Evolutionary conservation across 805 yeast species (phyloP).

Genomic region (Ogataea corticis): DNA sequence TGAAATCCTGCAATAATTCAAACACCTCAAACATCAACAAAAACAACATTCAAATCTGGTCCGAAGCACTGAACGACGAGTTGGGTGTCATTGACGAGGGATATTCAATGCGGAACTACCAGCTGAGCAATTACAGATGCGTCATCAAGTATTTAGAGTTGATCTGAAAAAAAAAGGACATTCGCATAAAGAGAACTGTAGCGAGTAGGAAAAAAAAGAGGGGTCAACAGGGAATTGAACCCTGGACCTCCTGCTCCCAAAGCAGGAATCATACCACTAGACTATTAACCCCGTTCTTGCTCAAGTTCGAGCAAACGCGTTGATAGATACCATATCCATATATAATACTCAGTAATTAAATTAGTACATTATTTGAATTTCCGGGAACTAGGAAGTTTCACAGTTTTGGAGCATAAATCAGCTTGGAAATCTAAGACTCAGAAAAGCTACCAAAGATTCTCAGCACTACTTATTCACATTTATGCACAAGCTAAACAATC

Average conservation of each 20-base stretch:
- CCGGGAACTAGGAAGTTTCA: too few relatives aligned
- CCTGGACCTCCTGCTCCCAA: conserved; percentile 60
- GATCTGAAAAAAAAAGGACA: conserved; percentile 7
- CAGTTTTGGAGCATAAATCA: too few relatives aligned
- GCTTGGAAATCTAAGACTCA: too few relatives aligned
- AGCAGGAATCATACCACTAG: conserved; percentile 61
- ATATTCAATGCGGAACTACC: conserved; percentile 31
- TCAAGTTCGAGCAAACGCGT: too few relatives aligned
- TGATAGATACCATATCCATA: too few relatives aligned
- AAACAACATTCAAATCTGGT: conserved; percentile 25
- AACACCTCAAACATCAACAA: conserved; percentile 22
- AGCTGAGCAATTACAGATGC: conserved; percentile 24
- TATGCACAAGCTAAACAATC: neutral
- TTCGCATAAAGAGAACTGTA: conserved; percentile 1
- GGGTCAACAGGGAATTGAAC: conserved; percentile 50
- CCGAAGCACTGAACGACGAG: conserved; percentile 17
- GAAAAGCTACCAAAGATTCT: too few relatives aligned
- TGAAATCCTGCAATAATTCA: conserved; percentile 25
- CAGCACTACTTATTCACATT: neutral
- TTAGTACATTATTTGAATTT: too few relatives aligned
- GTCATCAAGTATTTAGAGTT: conserved; percentile 19
- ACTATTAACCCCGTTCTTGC: conserved; percentile 36
- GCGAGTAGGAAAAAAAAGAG: conserved; percentile 16
- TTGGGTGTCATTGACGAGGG: conserved; percentile 28
- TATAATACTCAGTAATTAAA: too few relatives aligned